Evolutionary conservation across 495 filamentous ascomycete species (phyloP), one percentile per base, ranked within the genome.

Genomic region (Penicillium paradoxum): DNA sequence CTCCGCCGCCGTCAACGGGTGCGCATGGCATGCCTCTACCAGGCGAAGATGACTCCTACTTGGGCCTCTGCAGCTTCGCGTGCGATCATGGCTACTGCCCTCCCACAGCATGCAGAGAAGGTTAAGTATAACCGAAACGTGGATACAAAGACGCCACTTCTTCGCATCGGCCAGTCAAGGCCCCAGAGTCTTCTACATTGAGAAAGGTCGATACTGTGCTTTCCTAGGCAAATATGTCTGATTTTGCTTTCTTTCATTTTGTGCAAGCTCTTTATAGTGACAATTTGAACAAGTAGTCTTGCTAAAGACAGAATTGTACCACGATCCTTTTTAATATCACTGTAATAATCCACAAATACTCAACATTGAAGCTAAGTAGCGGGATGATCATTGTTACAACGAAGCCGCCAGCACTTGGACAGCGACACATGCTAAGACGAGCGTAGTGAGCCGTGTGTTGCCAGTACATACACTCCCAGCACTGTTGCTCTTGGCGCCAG

Each of bases 71-170:
- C 55, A 66, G 65, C 24, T 77, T 72, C 30, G 58, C 66, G 11
- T 77, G 74, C 21, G 55, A 62, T 38, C 64, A 70, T 53, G 73
- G 70, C 2, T 77, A 74, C 45, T 75, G 73, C 50, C 74, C 74
- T 2, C 43, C 60, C 0, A 68, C 62, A 9, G 72, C 73, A 0
- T 77, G 74, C 54, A 62, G 38, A n/a, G 30, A 15, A 1, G 15
- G 17, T 2, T 56, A 39, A 38, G n/a, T 14, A 22, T 8, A 15
- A 14, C 4, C 24, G 4, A 4, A n/a, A n/a, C 4, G 4, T 15
- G 40, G 19, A 21, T n/a, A 14, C 14, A 34, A 1, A 11, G 32
- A n/a, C n/a, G n/a, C n/a, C n/a, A n/a, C n/a, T n/a, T n/a, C n/a
- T n/a, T n/a, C n/a, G n/a, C n/a, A n/a, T n/a, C n/a, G n/a, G 25